Percentiles rank a stretch among this genome's conserved stretches.
phyloP scores from a whole-genome alignment of 495 filamentous ascomycete species.

The Acidomyces sp. region DNA sequence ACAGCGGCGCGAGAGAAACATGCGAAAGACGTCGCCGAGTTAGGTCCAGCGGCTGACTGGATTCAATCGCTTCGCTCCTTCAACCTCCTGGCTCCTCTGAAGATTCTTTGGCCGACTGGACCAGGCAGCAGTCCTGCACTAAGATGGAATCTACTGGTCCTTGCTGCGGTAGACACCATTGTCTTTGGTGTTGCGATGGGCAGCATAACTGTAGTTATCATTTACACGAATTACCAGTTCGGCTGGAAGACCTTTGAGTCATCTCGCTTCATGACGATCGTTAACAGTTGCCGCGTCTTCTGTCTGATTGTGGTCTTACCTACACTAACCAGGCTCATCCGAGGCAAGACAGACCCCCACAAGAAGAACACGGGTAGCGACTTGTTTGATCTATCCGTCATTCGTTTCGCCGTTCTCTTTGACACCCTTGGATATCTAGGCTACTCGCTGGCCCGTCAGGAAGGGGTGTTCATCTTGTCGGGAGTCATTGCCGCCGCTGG shows the following conservation, averaged over 20 bases:
- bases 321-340: conserved; percentile 53
- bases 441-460: conserved; percentile 49
- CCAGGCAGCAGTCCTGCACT: conserved; percentile 46
- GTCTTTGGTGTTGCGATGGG: conserved; percentile 76
- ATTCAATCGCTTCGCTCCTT: conserved; percentile 33
- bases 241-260: conserved; percentile 67
- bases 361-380: conserved; percentile 57
- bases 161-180: conserved; percentile 66
- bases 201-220: conserved; percentile 56
- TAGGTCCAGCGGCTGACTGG: conserved; percentile 26
- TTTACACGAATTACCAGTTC: conserved; percentile 70
- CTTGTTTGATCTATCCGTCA: conserved; percentile 57
- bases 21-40: conserved; percentile 13
- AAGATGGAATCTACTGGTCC: conserved; percentile 62
- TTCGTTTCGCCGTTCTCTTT: conserved; percentile 63
- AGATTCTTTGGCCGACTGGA: conserved; percentile 60
- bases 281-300: conserved; percentile 60
- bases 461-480: conserved; percentile 46
- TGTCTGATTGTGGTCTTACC: conserved; percentile 66
- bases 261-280: conserved; percentile 60
- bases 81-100: conserved; percentile 62
- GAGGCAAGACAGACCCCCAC: conserved; percentile 34
- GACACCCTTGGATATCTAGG: conserved; percentile 66
- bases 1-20: conserved; percentile 53
- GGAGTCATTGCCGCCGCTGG: conserved; percentile 64